Evolutionary conservation across 2,329 filamentous ascomycete genomes (phyloP).

Genomic region (Aspergillus clavatus): DNA sequence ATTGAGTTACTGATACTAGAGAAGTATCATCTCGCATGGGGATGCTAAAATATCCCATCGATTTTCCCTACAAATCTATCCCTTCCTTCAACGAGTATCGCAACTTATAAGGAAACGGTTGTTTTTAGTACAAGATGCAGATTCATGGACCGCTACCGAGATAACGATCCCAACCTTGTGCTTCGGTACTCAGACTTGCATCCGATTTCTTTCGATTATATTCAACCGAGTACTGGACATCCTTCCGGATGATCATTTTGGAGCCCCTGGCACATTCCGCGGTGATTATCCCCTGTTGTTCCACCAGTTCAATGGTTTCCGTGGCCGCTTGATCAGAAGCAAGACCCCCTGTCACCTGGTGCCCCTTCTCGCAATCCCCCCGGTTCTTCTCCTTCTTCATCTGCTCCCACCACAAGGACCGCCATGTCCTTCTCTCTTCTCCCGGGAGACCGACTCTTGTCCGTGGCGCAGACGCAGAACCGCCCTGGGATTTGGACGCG

Average conservation of each 20-base stretch:
- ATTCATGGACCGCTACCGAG: neutral
- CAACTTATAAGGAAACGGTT: neutral
- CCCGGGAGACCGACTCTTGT: slow-evolving; percentile 1
- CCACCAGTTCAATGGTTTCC: slow-evolving; percentile 12
- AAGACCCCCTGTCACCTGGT: neutral
- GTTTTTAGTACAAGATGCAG: neutral
- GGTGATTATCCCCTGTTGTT: slow-evolving; percentile 3
- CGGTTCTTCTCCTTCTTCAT: neutral
- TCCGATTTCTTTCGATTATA: slow-evolving; percentile 14
- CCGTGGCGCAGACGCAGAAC: neutral
- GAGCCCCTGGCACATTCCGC: slow-evolving; percentile 12
- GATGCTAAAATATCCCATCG: no score
- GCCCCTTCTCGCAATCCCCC: neutral
- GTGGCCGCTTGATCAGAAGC: neutral
- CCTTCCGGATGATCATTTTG: slow-evolving; percentile 33
- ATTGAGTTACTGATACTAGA: no score
- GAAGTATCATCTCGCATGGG: no score
- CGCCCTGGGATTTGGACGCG: slow-evolving; percentile 5
- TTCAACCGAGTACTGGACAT: slow-evolving; percentile 28
- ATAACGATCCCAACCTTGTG: slow-evolving; percentile 12
- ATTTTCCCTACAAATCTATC: no score
- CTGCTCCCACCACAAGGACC: neutral
- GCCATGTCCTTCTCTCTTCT: slow-evolving; percentile 1
- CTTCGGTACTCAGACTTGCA: slow-evolving; percentile 10
- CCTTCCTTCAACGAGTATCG: no score